Conservation (phyloP, 192 early-diverging fungal genomes). For the Backusella tuberculispora region DNA sequence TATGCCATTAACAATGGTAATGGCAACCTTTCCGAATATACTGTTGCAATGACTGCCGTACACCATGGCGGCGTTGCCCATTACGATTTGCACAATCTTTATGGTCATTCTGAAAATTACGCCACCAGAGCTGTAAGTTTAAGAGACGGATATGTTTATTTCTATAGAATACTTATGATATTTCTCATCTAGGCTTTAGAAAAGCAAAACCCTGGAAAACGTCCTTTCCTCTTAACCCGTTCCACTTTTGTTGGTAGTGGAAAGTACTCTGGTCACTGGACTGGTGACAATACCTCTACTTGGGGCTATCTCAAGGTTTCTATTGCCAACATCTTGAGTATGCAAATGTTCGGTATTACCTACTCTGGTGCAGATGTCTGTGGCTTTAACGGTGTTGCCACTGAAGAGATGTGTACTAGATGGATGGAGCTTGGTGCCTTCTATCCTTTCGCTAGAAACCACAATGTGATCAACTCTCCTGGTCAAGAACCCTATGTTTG, state of each 20-base stretch:
- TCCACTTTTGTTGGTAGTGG: constrained; percentile 72
- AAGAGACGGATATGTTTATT: neutral
- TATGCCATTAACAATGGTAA: constrained; percentile 58
- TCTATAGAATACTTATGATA: neutral
- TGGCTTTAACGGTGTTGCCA: constrained; percentile 65
- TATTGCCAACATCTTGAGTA: constrained; percentile 62
- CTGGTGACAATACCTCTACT: constrained; percentile 64
- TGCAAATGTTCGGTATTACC: constrained; percentile 74
- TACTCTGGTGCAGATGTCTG: constrained; percentile 75
- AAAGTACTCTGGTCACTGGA: constrained; percentile 32
- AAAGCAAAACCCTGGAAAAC: constrained; percentile 10
- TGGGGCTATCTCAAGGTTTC: constrained; percentile 63
- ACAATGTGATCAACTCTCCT: constrained; percentile 52
- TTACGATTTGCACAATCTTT: constrained; percentile 41
- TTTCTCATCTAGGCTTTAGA: constrained; percentile 16
- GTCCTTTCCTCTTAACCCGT: constrained; percentile 65
- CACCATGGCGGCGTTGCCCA: constrained; percentile 27
- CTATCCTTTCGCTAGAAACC: constrained; percentile 56
- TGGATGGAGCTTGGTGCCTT: constrained; percentile 65
- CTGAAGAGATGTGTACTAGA: constrained; percentile 67
- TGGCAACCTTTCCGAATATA: constrained; percentile 49
- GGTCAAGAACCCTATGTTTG: constrained; percentile 69
- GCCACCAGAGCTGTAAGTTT: constrained; percentile 26
- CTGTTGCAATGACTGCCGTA: constrained; percentile 49
- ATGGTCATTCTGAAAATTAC: constrained; percentile 37